phyloP scores from a whole-genome alignment of 306 rosid species.

The Trifolium subterraneum region DNA sequence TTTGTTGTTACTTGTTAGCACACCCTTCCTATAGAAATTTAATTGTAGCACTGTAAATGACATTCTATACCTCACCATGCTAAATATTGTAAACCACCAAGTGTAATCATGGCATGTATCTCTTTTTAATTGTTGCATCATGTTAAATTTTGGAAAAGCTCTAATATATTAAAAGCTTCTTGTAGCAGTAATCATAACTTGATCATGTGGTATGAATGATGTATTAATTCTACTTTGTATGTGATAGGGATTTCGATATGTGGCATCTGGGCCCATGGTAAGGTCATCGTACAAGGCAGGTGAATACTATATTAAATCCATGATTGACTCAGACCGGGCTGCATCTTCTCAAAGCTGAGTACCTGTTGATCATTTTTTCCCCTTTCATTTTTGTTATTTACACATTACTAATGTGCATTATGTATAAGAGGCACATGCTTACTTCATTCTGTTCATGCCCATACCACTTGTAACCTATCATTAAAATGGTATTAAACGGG shows the following conservation, averaged over 20 bases:
- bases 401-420: constrained; percentile 38
- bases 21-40: constrained; percentile 5
- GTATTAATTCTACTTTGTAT: constrained; percentile 38
- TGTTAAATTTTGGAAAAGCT: constrained; percentile 25
- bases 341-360: constrained; percentile 59
- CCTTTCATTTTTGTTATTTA: neutral
- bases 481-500: constrained; percentile 17
- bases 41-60: constrained; percentile 21
- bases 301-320: constrained; percentile 90
- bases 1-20: constrained; percentile 10
- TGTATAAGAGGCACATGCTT: constrained; percentile 41
- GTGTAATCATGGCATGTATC: constrained; percentile 36
- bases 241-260: constrained; percentile 84
- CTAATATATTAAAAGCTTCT: constrained; percentile 21
- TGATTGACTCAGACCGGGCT: constrained; percentile 89
- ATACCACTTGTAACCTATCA: constrained; percentile 36
- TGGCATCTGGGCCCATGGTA: constrained; percentile 96
- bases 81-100: no score
- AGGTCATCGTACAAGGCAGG: constrained; percentile 96
- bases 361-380: constrained; percentile 42
- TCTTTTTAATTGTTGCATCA: constrained; percentile 36
- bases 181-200: constrained; percentile 23
- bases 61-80: constrained; percentile 39
- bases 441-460: constrained; percentile 39
- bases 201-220: constrained; percentile 42